phyloP scores from a whole-genome alignment of 768 basidiomycete species.

The Lyophyllum decastes region DNA sequence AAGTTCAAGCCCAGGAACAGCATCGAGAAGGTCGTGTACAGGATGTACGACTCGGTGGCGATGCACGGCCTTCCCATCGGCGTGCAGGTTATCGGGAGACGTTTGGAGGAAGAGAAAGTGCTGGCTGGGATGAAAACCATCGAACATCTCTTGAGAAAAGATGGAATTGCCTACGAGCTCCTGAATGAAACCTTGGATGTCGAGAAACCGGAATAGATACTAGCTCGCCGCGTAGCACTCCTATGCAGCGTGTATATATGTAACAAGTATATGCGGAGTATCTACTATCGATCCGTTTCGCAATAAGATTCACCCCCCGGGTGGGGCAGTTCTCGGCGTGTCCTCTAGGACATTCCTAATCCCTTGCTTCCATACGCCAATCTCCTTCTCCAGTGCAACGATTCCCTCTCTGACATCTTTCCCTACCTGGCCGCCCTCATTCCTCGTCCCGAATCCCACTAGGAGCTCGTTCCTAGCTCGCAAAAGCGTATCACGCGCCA shows the following conservation, averaged over 20 bases:
- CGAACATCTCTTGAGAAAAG: conserved; percentile 30
- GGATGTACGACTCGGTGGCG: conserved; percentile 48
- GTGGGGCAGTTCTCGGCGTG: conserved; percentile 15
- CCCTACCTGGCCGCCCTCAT: conserved; percentile 75
- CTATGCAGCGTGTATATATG: no score
- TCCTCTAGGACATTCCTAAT: conserved; percentile 58
- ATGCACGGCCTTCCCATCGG: conserved; percentile 65
- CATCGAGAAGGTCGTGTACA: conserved; percentile 47
- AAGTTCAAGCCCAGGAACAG: conserved; percentile 40
- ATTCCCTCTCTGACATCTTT: conserved; percentile 58
- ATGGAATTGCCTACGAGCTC: conserved; percentile 24
- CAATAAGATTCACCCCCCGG: neutral
- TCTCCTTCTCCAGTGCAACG: conserved; percentile 69
- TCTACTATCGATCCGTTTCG: neutral
- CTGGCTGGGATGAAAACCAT: conserved; percentile 61
- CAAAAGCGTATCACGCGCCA: conserved; percentile 66
- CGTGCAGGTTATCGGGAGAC: conserved; percentile 58
- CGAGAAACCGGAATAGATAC: conserved; percentile 30
- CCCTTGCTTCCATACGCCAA: conserved; percentile 68
- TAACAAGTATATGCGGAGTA: no score
- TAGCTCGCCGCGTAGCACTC: no score
- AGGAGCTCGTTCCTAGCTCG: conserved; percentile 60
- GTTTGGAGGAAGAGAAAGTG: conserved; percentile 67
- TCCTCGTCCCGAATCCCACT: conserved; percentile 71
- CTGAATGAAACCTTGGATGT: conserved; percentile 44